These are phyloP conservation scores for Neopestalotiopsis sp. DNA, from an alignment of 2,329 filamentous ascomycete species.

Conservation along the genomic window DNA sequence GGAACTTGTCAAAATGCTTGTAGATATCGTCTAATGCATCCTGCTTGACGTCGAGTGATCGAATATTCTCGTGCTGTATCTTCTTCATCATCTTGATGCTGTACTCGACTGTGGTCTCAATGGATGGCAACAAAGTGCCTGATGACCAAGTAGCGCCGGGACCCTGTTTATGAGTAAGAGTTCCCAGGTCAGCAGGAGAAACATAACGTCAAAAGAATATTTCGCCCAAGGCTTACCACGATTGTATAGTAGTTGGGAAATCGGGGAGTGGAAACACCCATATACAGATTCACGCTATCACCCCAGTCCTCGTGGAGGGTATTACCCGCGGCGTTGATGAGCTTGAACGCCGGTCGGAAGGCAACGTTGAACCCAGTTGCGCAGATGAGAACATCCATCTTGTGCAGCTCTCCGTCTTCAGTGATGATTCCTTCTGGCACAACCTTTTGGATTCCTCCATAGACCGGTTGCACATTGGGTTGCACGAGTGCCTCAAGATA, in stretches of 20 bases:
- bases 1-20: conserved; percentile 32
- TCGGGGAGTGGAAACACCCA: conserved; percentile 55
- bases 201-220: not conserved
- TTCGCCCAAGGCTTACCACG: not conserved
- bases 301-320: conserved; percentile 57
- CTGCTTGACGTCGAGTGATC: conserved; percentile 22
- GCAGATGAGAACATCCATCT: conserved; percentile 39
- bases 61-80: conserved; percentile 24
- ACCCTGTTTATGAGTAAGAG: not conserved
- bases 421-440: conserved; percentile 33
- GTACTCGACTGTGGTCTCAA: conserved; percentile 20
- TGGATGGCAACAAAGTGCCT: conserved; percentile 8
- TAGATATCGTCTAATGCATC: conserved; percentile 33
- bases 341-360: conserved; percentile 40
- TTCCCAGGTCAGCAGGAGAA: not conserved
- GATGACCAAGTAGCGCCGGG: conserved; percentile 17
- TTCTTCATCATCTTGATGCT: conserved; percentile 24
- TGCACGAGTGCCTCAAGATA: conserved; percentile 36
- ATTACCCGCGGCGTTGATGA: conserved; percentile 51
- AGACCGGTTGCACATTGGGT: conserved; percentile 32
- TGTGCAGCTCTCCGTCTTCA: conserved; percentile 30
- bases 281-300: conserved; percentile 57
- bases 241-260: conserved; percentile 18
- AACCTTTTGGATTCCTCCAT: conserved; percentile 27
- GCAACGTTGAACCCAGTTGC: conserved; percentile 38